Base-by-base conservation (phyloP, 148 eudicot genomes). In the Amaranthus hypochondriacus region DNA sequence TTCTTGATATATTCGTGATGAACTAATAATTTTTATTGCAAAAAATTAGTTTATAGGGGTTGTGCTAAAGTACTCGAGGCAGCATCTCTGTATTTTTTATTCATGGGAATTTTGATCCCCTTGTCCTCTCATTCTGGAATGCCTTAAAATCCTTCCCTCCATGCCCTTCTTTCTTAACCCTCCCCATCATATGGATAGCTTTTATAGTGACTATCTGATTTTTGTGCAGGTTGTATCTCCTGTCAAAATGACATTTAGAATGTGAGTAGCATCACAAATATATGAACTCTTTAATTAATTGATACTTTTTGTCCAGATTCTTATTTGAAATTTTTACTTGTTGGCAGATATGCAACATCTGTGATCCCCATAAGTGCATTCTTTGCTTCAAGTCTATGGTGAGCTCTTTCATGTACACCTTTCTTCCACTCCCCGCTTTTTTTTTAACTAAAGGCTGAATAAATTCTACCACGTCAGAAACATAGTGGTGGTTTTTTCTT, bases 351-450 rank as follows among this genome's bases (percentile, higher is more conserved):
- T 78, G 90, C 87, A 2, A 83, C 97, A 1, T 91, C 90, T 78
- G 97, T 91, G 56, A 79, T 91, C 76, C 96, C 96, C 56, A 91
- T 91, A 60, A 91, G 96, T 64, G 96, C 96, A 69, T 91, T 91
- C 87, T 91, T 91, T 76, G 96, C 97, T n/a, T 87, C 97, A 70
- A 91, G 97, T 78, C 87, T 91, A 49, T 91, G 97, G 97, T 91
- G 83, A 85, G 89, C 70, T 4, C 73, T 68, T 63, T 62, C 15
- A 7, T 50, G 4, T 62, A 14, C 15, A 18, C 18, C 18, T 28
- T 28, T 28, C 39, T 28, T 28, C 39, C 39, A 28, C 39, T 28
- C 39, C 39, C 39, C 9, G 48, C 44, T 28, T 21, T 15, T 60
- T 61, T 21, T 48, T 56, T 70, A 9, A 12, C 48, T 62, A 11